Evolutionary conservation across 768 basidiomycete genomes (phyloP).

Genomic region (Pholiota conissans): DNA sequence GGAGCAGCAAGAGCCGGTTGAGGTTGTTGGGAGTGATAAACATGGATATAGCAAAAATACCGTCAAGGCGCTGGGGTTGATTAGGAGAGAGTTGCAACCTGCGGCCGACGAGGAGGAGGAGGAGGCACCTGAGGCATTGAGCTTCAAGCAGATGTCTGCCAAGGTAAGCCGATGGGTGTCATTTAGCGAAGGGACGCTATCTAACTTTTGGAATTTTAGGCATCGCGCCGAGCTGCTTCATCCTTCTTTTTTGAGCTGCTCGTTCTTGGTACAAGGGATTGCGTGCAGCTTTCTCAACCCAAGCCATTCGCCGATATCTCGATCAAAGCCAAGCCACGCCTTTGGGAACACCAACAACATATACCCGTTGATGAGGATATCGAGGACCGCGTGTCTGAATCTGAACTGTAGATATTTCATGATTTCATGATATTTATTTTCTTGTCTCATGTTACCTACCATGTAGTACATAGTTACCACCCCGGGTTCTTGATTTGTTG

Average conservation of each 20-base stretch:
- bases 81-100: conserved; percentile 71
- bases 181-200: background rate
- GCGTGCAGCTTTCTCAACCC: conserved; percentile 75
- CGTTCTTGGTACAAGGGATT: conserved; percentile 91
- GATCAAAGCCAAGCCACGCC: conserved; percentile 74
- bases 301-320: conserved; percentile 85
- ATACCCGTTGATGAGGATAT: background rate
- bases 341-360: conserved; percentile 66
- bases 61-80: conserved; percentile 74
- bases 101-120: conserved; percentile 37
- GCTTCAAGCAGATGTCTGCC: conserved; percentile 77
- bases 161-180: conserved; percentile 48
- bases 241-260: conserved; percentile 98
- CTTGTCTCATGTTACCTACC: background rate
- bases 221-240: conserved; percentile 87
- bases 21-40: conserved; percentile 45
- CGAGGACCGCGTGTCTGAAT: background rate
- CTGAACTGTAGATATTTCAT: background rate
- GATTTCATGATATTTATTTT: background rate
- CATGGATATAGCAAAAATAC: conserved; percentile 90
- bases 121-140: conserved; percentile 58
- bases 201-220: conserved; percentile 40
- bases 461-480: background rate
- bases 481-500: background rate
- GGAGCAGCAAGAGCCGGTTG: conserved; percentile 11